Conservation (phyloP, 257 asterid genomes). For the Solanum corneliomulleri region DNA sequence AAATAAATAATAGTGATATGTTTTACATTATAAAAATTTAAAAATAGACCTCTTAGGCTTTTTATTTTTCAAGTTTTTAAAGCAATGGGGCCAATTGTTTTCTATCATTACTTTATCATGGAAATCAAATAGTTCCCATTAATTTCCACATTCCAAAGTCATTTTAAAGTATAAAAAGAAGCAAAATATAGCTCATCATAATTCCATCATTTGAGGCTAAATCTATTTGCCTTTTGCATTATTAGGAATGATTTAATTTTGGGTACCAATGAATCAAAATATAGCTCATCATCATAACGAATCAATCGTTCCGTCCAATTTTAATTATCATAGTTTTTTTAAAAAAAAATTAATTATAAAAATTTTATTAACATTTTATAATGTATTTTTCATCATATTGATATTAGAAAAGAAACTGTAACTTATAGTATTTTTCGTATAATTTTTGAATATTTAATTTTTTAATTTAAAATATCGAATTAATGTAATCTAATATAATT, state of each 20-base stretch:
- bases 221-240: background rate
- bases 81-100: background rate
- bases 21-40: background rate
- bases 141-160: background rate
- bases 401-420: too few species aligned
- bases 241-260: background rate
- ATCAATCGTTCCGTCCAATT: too few species aligned
- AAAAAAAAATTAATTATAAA: too few species aligned
- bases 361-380: too few species aligned
- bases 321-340: too few species aligned
- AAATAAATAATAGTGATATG: background rate
- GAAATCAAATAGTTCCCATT: background rate
- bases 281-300: too few species aligned
- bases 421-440: too few species aligned
- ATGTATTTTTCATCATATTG: too few species aligned
- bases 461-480: too few species aligned
- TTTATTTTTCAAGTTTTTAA: background rate
- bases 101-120: background rate
- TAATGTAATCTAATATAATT: background rate
- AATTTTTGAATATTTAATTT: too few species aligned
- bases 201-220: background rate
- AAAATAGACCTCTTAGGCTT: background rate
- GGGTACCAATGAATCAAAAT: background rate
- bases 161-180: background rate
- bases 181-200: background rate